Percentiles rank a stretch among this genome's conserved stretches.
phyloP scores from a whole-genome alignment of 2,329 filamentous ascomycete species.

The Colletotrichum spinosum region DNA sequence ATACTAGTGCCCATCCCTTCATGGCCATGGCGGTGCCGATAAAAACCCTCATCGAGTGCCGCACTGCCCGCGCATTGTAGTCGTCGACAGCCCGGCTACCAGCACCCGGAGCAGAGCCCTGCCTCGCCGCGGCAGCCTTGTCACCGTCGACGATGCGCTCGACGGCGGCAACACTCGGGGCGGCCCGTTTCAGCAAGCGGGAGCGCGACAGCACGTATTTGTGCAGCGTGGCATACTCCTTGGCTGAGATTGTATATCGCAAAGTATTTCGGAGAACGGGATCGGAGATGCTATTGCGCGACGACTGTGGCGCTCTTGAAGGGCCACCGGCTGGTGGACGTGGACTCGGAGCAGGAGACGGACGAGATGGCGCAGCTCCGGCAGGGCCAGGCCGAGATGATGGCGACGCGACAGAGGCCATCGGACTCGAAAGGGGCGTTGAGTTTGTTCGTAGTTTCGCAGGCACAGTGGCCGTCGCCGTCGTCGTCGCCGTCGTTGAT shows the following conservation, averaged over 20 bases:
- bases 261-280: conserved; percentile 86
- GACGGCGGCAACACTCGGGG: conserved; percentile 67
- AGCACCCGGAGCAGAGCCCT: conserved; percentile 40
- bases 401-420: conserved; percentile 34
- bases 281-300: conserved; percentile 55
- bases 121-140: conserved; percentile 44
- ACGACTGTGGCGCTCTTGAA: conserved; percentile 24
- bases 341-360: conserved; percentile 21
- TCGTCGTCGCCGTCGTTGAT: too few relatives aligned
- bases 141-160: conserved; percentile 55
- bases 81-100: conserved; percentile 61
- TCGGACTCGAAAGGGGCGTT: background rate
- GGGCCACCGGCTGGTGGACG: conserved; percentile 26
- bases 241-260: conserved; percentile 85
- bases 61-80: conserved; percentile 76
- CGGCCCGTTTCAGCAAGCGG: conserved; percentile 63
- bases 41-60: conserved; percentile 79
- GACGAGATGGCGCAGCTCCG: conserved; percentile 13
- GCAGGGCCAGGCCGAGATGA: conserved; percentile 35
- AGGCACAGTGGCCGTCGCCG: too few relatives aligned
- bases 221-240: conserved; percentile 88
- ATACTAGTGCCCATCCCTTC: conserved; percentile 67
- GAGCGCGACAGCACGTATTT: conserved; percentile 84
- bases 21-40: conserved; percentile 70
- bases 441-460: background rate